A percentile compares a stretch with the other conserved stretches of the same genome.
These are phyloP conservation scores for Cryptococcus sp. DNA, from an alignment of 1,284 basidiomycete genomes.

Conservation along the genomic window DNA sequence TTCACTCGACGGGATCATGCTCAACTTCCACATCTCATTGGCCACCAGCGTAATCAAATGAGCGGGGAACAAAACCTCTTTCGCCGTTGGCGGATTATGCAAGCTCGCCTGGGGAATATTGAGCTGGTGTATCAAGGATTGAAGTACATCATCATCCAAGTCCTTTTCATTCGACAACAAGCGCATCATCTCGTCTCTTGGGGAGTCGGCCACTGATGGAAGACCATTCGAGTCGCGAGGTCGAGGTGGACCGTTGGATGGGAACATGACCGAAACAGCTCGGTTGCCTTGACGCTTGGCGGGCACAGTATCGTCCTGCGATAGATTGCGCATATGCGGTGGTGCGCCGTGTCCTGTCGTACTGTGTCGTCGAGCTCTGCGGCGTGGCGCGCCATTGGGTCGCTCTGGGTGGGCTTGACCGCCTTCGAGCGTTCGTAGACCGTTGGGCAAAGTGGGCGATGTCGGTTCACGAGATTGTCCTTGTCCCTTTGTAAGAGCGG, in stretches of 20 bases:
- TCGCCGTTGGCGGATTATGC: constrained; percentile 86
- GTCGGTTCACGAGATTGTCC: constrained; percentile 55
- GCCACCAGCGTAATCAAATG: constrained; percentile 96
- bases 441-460: constrained; percentile 61
- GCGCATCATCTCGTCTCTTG: constrained; percentile 90
- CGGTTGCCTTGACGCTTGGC: constrained; percentile 73
- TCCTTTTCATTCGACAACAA: constrained; percentile 87
- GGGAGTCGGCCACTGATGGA: constrained; percentile 74
- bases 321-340: constrained; percentile 61
- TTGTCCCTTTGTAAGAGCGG: constrained; percentile 62
- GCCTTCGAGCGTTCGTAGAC: constrained; percentile 42
- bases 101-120: constrained; percentile 90
- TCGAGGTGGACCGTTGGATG: constrained; percentile 60
- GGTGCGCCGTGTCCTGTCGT: constrained; percentile 29
- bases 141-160: constrained; percentile 89
- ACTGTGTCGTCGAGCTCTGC: constrained; percentile 53
- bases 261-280: constrained; percentile 85
- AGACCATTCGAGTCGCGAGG: constrained; percentile 65
- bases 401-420: constrained; percentile 58
- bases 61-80: constrained; percentile 99
- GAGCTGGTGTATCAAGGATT: constrained; percentile 83
- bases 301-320: constrained; percentile 69
- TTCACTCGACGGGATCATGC: constrained; percentile 93
- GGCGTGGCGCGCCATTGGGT: constrained; percentile 53
- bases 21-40: constrained; percentile 99